Evolutionary conservation across 371 early-diverging fungal species (phyloP).

Genomic region (Mucor saturninus): DNA sequence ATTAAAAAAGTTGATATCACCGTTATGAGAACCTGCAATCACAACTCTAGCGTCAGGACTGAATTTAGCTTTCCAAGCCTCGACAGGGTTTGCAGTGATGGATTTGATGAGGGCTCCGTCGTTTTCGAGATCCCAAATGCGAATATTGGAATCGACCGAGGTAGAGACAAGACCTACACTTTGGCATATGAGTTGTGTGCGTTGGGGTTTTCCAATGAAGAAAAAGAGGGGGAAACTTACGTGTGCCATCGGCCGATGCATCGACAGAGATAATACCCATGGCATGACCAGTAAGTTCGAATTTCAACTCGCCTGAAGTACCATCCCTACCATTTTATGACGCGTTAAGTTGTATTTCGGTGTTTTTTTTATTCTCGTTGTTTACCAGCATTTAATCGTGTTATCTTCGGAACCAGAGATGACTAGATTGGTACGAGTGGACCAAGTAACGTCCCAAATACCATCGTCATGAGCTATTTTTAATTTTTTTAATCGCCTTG

Average conservation of each 20-base stretch:
- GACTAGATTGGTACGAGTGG: conserved; percentile 63
- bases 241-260: conserved; percentile 62
- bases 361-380: neutral
- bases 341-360: neutral
- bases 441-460: conserved; percentile 86
- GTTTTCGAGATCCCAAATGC: conserved; percentile 75
- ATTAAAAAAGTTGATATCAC: conserved; percentile 72
- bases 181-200: no score
- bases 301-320: conserved; percentile 58
- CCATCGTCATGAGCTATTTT: conserved; percentile 78
- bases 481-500: neutral
- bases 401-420: conserved; percentile 82
- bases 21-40: conserved; percentile 78
- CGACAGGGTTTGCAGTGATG: conserved; percentile 71
- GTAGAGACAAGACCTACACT: conserved; percentile 68
- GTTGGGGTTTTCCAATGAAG: no score
- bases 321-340: conserved; percentile 59
- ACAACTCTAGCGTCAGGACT: conserved; percentile 75
- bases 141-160: conserved; percentile 81
- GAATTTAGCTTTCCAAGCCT: conserved; percentile 79
- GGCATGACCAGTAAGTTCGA: conserved; percentile 73
- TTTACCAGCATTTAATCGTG: conserved; percentile 78
- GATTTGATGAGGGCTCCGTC: conserved; percentile 51
- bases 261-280: conserved; percentile 83
- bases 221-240: conserved; percentile 40